A percentile compares a stretch with the other conserved stretches of the same genome.
Conservation (phyloP, 768 basidiomycete species). For the Tulasnella sp. region DNA sequence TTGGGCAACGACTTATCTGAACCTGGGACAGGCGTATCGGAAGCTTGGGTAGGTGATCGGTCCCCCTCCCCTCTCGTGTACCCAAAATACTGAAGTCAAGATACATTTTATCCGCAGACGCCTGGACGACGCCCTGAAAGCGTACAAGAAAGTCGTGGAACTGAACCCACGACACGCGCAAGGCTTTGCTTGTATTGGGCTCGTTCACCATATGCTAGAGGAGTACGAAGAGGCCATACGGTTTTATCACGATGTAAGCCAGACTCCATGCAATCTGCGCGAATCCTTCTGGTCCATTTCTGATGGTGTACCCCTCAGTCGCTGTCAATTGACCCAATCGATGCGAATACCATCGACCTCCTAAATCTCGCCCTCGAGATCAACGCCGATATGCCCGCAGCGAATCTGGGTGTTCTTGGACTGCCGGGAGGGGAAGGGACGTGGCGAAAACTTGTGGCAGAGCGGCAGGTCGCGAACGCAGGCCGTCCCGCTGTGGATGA, state of each 20-base stretch:
- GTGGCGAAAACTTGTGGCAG: not conserved
- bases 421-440: conserved; percentile 8
- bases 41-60: conserved; percentile 68
- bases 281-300: not conserved
- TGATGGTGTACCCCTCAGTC: conserved; percentile 34
- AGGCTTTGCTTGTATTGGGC: conserved; percentile 81
- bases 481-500: not conserved
- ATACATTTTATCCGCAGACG: conserved; percentile 22
- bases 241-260: conserved; percentile 79
- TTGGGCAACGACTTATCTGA: conserved; percentile 86
- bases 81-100: not conserved
- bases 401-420: conserved; percentile 3
- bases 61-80: too few species aligned
- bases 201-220: conserved; percentile 67
- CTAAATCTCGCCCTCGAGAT: conserved; percentile 61
- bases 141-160: conserved; percentile 72
- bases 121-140: conserved; percentile 50
- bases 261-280: not conserved
- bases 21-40: conserved; percentile 81
- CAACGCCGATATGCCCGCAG: conserved; percentile 14
- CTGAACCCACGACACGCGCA: conserved; percentile 75
- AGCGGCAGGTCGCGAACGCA: not conserved
- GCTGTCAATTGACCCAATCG: conserved; percentile 71
- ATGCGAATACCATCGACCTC: conserved; percentile 67
- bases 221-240: conserved; percentile 72